Evolutionary conservation across 2,329 filamentous ascomycete species (phyloP).

Genomic region (Colletotrichum australisinense): DNA sequence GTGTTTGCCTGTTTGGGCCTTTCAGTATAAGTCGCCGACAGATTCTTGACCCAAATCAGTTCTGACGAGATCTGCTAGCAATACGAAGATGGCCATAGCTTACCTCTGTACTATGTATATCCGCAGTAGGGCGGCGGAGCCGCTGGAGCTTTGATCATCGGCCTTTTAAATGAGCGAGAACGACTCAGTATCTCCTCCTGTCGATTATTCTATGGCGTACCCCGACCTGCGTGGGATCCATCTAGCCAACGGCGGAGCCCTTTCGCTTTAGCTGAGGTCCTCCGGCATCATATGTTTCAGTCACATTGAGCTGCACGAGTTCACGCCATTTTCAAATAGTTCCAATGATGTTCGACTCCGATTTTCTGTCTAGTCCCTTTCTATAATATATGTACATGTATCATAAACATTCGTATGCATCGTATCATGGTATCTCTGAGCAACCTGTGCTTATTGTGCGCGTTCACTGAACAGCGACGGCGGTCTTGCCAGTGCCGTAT

Average conservation of each 20-base stretch:
- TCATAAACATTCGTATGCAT: conserved; percentile 28
- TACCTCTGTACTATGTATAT: neutral
- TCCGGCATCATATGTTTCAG: neutral
- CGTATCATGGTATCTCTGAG: conserved; percentile 21
- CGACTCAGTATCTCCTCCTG: neutral
- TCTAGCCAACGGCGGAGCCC: neutral
- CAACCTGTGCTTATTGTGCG: neutral
- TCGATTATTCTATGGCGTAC: neutral
- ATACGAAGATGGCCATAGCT: neutral
- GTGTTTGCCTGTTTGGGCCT: neutral
- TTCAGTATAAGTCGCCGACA: neutral
- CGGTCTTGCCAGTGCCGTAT: conserved; percentile 59
- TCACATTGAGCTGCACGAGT: neutral
- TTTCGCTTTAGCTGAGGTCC: neutral
- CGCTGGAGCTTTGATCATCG: neutral
- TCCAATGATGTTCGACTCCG: neutral
- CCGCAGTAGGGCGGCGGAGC: neutral
- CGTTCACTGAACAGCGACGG: conserved; percentile 25
- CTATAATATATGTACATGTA: conserved; percentile 32
- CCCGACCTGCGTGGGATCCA: neutral
- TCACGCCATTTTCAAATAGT: neutral
- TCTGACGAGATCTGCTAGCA: neutral
- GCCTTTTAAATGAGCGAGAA: neutral
- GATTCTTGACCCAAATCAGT: neutral
- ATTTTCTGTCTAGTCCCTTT: neutral